phyloP scores from a whole-genome alignment of 2,329 filamentous ascomycete species.

The Penicillium sp. region DNA sequence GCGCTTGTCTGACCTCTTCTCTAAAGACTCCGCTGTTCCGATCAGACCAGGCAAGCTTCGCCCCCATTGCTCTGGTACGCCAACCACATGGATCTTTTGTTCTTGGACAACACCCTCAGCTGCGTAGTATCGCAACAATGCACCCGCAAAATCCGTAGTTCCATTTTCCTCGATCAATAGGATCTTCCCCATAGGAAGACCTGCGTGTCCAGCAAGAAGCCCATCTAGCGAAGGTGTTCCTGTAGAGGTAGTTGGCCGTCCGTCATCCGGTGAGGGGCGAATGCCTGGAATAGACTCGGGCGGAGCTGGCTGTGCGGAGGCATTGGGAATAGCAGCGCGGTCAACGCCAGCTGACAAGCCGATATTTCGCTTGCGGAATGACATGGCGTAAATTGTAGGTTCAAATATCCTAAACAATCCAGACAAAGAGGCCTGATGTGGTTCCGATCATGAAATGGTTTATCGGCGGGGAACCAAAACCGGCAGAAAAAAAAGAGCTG shows the following conservation, averaged over 20 bases:
- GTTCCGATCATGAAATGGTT: conserved; percentile 1
- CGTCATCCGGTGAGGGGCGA: conserved; percentile 84
- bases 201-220: conserved; percentile 81
- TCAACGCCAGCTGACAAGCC: conserved; percentile 49
- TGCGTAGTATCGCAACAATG: conserved; percentile 82
- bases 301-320: conserved; percentile 27
- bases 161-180: conserved; percentile 84
- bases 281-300: conserved; percentile 53
- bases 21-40: conserved; percentile 48
- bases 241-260: conserved; percentile 84
- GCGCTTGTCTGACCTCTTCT: conserved; percentile 39
- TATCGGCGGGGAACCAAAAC: conserved; percentile 28
- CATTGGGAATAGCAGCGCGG: conserved; percentile 33
- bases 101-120: conserved; percentile 91
- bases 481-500: conserved; percentile 32
- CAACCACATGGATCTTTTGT: conserved; percentile 83
- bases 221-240: conserved; percentile 83
- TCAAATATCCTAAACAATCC: neutral
- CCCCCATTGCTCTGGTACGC: conserved; percentile 76
- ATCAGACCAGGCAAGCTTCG: conserved; percentile 77
- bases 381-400: conserved; percentile 48
- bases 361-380: conserved; percentile 68
- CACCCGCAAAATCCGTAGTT: conserved; percentile 89
- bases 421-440: neutral
- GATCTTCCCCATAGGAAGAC: conserved; percentile 77